These are phyloP conservation scores for Hypoxylon lienhwacheense DNA, from an alignment of 495 filamentous ascomycete species.

Conservation along the genomic window DNA sequence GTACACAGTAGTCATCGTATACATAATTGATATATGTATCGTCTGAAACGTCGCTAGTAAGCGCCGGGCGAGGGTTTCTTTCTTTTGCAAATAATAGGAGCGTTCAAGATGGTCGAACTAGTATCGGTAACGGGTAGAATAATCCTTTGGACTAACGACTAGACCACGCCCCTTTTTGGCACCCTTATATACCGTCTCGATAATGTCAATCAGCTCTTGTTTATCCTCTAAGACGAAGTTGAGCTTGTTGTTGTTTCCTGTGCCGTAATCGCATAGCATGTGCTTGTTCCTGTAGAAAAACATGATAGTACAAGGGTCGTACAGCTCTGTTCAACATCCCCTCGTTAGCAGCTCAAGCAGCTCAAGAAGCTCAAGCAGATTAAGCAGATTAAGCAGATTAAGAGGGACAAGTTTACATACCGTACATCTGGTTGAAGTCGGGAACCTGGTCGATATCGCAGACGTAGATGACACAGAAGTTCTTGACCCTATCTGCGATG, in stretches of 20 bases:
- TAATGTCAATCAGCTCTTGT: slow-evolving; percentile 97
- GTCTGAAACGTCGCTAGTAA: background rate
- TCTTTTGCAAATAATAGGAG: background rate
- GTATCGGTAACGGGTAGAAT: slow-evolving; percentile 83
- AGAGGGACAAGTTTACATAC: slow-evolving; percentile 9
- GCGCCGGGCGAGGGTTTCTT: background rate
- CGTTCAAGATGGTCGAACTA: slow-evolving; percentile 37
- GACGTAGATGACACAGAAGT: slow-evolving; percentile 93
- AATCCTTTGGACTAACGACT: slow-evolving; percentile 95
- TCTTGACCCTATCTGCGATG: slow-evolving; percentile 83
- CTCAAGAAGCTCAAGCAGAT: background rate
- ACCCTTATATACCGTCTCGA: slow-evolving; percentile 96
- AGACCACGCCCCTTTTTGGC: slow-evolving; percentile 96
- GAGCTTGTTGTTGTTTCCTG: slow-evolving; percentile 91
- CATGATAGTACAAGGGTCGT: slow-evolving; percentile 72
- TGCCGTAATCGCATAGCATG: slow-evolving; percentile 98
- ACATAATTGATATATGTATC: background rate
- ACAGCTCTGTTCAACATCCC: slow-evolving; percentile 55
- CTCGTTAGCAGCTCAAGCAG: background rate
- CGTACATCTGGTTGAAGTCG: slow-evolving; percentile 94
- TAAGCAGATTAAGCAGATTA: background rate
- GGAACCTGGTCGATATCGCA: slow-evolving; percentile 92
- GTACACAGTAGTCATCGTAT: background rate
- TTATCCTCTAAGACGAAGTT: slow-evolving; percentile 99
- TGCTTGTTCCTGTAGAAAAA: slow-evolving; percentile 99